Percentiles rank a stretch among this genome's conserved stretches.
Evolutionary conservation across 805 yeast species (phyloP).

Genomic region (Candida suzukii): DNA sequence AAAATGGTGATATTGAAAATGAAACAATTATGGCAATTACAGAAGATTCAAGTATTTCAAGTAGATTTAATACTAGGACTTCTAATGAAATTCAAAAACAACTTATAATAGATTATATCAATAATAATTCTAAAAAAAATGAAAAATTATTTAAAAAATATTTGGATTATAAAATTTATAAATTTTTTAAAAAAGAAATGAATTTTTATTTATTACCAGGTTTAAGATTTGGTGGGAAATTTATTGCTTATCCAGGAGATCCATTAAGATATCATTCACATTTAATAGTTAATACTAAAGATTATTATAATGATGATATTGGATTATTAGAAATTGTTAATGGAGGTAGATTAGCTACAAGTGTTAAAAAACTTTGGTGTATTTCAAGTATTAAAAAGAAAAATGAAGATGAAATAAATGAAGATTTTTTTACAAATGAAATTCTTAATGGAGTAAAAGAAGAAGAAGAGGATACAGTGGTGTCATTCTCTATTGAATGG

Average conservation of each 20-base stretch:
- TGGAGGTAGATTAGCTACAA: slow-evolving; percentile 89
- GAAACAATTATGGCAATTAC: background rate
- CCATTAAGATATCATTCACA: slow-evolving; percentile 89
- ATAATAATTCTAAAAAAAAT: background rate
- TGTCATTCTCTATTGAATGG: slow-evolving; percentile 82
- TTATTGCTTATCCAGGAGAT: slow-evolving; percentile 91
- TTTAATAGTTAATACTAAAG: slow-evolving; percentile 51
- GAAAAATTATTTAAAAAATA: background rate
- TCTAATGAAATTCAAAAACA: background rate
- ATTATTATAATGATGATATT: slow-evolving; percentile 43
- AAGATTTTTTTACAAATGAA: slow-evolving; percentile 10
- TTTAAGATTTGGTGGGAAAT: slow-evolving; percentile 82
- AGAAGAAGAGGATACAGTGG: slow-evolving; percentile 15
- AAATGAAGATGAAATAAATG: slow-evolving; percentile 2
- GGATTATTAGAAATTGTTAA: slow-evolving; percentile 56
- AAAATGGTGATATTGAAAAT: background rate
- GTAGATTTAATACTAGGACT: background rate
- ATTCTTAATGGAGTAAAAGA: background rate
- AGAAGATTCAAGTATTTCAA: background rate
- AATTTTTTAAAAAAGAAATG: slow-evolving; percentile 8
- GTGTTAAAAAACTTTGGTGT: slow-evolving; percentile 83
- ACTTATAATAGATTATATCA: background rate
- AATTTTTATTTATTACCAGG: slow-evolving; percentile 69
- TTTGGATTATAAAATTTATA: slow-evolving; percentile 10
- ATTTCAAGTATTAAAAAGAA: slow-evolving; percentile 32